These are phyloP conservation scores for Huntiella decipiens DNA, from an alignment of 2,329 filamentous ascomycete genomes.

Conservation along the genomic window DNA sequence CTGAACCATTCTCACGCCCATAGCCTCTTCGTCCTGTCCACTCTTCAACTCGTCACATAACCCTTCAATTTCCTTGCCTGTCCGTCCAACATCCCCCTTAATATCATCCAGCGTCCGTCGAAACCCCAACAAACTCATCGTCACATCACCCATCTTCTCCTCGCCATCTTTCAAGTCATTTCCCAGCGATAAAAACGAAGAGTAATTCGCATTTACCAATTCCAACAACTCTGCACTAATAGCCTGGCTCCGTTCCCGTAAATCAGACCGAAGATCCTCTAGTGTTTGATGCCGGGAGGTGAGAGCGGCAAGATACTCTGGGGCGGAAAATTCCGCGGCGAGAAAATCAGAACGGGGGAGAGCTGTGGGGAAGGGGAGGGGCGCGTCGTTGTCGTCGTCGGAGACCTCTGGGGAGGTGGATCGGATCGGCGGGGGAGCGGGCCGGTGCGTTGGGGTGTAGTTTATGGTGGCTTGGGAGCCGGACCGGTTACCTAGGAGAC, in stretches of 20 bases:
- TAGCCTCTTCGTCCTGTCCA: slow-evolving; percentile 44
- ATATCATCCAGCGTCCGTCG: slow-evolving; percentile 63
- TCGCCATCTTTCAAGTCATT: slow-evolving; percentile 69
- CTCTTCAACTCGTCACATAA: slow-evolving; percentile 47
- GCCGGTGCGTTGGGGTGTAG: slow-evolving; percentile 6
- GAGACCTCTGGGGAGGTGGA: slow-evolving; percentile 17
- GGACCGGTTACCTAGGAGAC: not conserved
- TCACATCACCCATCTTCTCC: slow-evolving; percentile 76
- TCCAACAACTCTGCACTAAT: slow-evolving; percentile 79
- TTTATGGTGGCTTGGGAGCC: slow-evolving; percentile 7
- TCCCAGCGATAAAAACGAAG: slow-evolving; percentile 72
- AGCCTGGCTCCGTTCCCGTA: slow-evolving; percentile 60
- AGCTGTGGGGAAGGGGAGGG: slow-evolving; percentile 73
- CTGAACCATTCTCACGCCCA: slow-evolving; percentile 44
- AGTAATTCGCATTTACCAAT: slow-evolving; percentile 88
- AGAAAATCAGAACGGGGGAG: slow-evolving; percentile 73
- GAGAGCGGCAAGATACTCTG: slow-evolving; percentile 61
- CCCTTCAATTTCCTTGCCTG: slow-evolving; percentile 41
- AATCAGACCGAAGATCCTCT: slow-evolving; percentile 73
- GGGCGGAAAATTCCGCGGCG: slow-evolving; percentile 54
- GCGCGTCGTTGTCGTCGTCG: slow-evolving; percentile 38
- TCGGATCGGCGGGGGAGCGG: slow-evolving; percentile 5
- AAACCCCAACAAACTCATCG: slow-evolving; percentile 74
- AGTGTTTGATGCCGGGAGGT: slow-evolving; percentile 83
- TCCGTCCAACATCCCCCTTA: slow-evolving; percentile 41